These are phyloP conservation scores for Pulveroboletus sp. DNA, from an alignment of 768 basidiomycete species.

Conservation along the genomic window DNA sequence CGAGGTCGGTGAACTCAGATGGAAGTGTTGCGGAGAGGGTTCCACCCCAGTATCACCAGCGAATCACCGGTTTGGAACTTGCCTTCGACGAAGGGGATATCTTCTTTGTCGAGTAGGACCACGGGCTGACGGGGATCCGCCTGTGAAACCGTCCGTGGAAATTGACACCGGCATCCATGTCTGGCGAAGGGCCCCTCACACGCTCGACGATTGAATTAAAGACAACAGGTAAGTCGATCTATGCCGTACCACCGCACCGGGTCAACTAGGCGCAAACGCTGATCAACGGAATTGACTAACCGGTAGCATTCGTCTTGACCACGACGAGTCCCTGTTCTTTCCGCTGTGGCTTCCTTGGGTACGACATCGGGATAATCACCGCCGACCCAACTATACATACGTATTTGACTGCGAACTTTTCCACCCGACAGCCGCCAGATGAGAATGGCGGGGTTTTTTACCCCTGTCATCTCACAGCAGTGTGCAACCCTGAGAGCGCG, in stretches of 20 bases:
- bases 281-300: constrained; percentile 26
- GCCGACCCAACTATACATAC: constrained; percentile 51
- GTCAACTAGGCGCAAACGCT: not conserved
- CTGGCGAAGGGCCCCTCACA: constrained; percentile 47
- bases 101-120: constrained; percentile 51
- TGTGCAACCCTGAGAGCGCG: constrained; percentile 57
- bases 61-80: not conserved
- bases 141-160: constrained; percentile 70
- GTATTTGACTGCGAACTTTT: constrained; percentile 55
- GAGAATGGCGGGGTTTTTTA: constrained; percentile 65
- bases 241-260: constrained; percentile 30
- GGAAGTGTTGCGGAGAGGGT: constrained; percentile 55
- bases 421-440: constrained; percentile 68
- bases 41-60: constrained; percentile 24
- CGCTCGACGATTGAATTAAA: constrained; percentile 50
- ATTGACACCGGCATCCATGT: constrained; percentile 62
- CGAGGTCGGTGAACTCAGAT: constrained; percentile 57
- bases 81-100: constrained; percentile 64
- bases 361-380: constrained; percentile 42
- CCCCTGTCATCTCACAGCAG: constrained; percentile 76
- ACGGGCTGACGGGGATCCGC: constrained; percentile 67
- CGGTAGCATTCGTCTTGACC: constrained; percentile 69
- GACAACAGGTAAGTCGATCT: constrained; percentile 57
- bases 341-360: constrained; percentile 45
- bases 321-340: constrained; percentile 63